Evolutionary conservation across 1,139 yeast genomes (phyloP).

Genomic region (Geotrichum restrictum): DNA sequence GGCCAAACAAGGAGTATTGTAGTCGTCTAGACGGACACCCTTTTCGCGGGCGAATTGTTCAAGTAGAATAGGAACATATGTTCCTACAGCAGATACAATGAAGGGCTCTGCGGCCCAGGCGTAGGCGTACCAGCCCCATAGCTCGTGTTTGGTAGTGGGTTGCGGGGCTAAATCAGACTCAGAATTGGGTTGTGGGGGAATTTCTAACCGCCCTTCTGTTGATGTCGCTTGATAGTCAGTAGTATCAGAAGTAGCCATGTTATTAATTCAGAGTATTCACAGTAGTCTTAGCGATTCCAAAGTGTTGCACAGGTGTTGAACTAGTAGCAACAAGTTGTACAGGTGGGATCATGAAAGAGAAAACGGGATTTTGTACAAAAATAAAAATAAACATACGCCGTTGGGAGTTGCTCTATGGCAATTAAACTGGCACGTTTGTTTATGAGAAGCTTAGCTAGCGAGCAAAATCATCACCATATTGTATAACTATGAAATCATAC

Average conservation of each 20-base stretch:
- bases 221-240: too few relatives aligned
- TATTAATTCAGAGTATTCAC: too few relatives aligned
- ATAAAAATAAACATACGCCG: neutral
- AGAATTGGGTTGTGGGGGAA: too few relatives aligned
- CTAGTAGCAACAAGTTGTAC: neutral
- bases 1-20: constrained; percentile 44
- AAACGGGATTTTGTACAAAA: neutral
- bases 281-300: too few relatives aligned
- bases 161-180: too few relatives aligned
- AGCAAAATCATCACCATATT: too few relatives aligned
- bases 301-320: too few relatives aligned
- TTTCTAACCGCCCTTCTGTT: too few relatives aligned
- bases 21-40: constrained; percentile 45
- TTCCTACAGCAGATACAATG: constrained; percentile 66
- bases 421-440: constrained; percentile 1
- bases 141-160: constrained; percentile 25
- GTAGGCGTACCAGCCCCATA: constrained; percentile 45
- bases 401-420: neutral
- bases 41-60: constrained; percentile 60
- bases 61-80: constrained; percentile 61
- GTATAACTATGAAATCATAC: too few relatives aligned
- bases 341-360: neutral
- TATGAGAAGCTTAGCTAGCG: neutral
- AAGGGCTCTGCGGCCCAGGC: constrained; percentile 73
- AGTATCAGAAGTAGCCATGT: too few relatives aligned